Base-by-base conservation (phyloP, 2,329 filamentous ascomycete genomes). In the Stylonectria norvegica region DNA sequence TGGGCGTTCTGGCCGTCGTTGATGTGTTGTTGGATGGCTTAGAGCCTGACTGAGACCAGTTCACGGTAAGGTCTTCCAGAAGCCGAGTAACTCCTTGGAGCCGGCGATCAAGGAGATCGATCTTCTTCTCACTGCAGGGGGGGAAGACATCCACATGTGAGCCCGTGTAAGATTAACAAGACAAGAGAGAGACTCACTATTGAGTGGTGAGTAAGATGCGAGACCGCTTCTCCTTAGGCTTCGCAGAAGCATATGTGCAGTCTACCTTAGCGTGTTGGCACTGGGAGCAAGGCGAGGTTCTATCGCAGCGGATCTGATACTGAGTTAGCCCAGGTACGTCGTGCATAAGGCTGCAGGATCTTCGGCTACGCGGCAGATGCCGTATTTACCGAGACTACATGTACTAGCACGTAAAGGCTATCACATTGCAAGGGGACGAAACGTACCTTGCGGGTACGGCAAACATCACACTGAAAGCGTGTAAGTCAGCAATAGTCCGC, bases 261-360 rank as follows among this genome's bases (percentile, higher is more conserved):
- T 59, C 53, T 14, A 66, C 64, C 47, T 64, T 64, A 42, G 62
- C 61, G 34, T 63, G 58, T 2, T 59, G 29, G 32, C 64, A 66
- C 37, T 66, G 62, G 23, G 62, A 59, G 23, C 64, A 66, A 2
- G 64, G 63, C 2, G 50, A 57, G 35, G 66, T 60, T 42, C 63
- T 61, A 45, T 65, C 62, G 47, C 64, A 66, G 9, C 64, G 62
- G 34, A 66, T 62, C 59, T 62, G 43, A n/a, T n/a, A n/a, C n/a
- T n/a, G n/a, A n/a, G n/a, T n/a, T n/a, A n/a, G n/a, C n/a, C 33
- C 29, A 37, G 31, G 25, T 5, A 22, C 15, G 30, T 30, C 28
- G 25, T 38, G 28, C 11, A 18, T 11, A 4, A 12, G 17, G 34
- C 18, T 7, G 18, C 16, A 7, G 20, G 25, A 20, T 33, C 18